Evolutionary conservation across 1,139 yeast genomes (phyloP).

Genomic region (Candida tetrigidarum): DNA sequence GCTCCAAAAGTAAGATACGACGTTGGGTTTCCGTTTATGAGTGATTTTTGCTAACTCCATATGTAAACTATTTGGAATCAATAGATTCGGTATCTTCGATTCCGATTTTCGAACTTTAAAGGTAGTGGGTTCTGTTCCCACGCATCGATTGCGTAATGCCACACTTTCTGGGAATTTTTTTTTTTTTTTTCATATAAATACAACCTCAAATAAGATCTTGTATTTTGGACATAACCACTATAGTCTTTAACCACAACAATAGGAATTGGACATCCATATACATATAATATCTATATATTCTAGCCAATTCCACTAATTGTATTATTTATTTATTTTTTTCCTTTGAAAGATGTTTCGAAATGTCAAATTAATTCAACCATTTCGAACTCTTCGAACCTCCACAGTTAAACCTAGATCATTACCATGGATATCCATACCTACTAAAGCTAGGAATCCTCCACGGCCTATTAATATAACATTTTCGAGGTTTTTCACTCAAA

Average conservation of each 20-base stretch:
- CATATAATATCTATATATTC: neutral
- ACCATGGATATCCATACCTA: neutral
- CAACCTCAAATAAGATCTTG: neutral
- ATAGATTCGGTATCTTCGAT: too few relatives aligned
- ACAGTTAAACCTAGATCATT: neutral
- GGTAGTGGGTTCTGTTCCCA: too few relatives aligned
- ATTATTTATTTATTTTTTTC: neutral
- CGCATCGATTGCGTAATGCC: slow-evolving; percentile 7
- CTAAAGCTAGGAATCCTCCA: neutral
- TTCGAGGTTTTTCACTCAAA: slow-evolving; percentile 1
- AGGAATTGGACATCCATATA: neutral
- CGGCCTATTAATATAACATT: neutral
- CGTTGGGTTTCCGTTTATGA: too few relatives aligned
- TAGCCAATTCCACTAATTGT: neutral
- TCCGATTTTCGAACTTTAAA: too few relatives aligned
- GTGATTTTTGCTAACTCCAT: too few relatives aligned
- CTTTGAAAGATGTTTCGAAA: slow-evolving; percentile 4
- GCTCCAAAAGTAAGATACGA: too few relatives aligned
- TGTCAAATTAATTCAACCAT: slow-evolving; percentile 5
- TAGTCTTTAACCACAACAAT: neutral
- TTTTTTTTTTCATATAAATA: neutral
- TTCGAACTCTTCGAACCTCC: slow-evolving; percentile 3
- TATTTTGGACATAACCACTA: neutral
- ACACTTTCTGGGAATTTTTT: slow-evolving; percentile 6
- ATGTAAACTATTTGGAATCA: too few relatives aligned